These are phyloP conservation scores for Stentor roeselii DNA, from an alignment of 73 alveolate genomes.

Conservation along the genomic window DNA sequence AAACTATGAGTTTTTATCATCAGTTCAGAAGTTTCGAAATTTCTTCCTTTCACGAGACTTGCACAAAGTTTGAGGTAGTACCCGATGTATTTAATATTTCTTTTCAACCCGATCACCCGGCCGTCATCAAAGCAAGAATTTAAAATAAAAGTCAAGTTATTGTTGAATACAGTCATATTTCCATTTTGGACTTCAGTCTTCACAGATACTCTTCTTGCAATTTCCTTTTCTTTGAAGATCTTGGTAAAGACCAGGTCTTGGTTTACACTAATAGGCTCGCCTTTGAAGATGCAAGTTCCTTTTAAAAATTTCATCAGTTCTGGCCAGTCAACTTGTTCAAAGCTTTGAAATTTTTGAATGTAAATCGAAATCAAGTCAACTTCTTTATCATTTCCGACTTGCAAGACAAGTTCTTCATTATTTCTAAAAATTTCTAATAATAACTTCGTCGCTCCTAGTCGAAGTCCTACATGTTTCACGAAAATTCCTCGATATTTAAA, in stretches of 20 bases:
- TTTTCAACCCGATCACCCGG: not conserved
- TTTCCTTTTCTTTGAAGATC: not conserved
- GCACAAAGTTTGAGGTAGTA: not conserved
- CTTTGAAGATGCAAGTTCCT: not conserved
- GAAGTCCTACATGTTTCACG: not conserved
- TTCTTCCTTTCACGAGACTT: not conserved
- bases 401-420: slow-evolving; percentile 15
- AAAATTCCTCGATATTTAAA: not conserved
- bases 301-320: slow-evolving; percentile 11
- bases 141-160: not conserved
- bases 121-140: slow-evolving; percentile 10
- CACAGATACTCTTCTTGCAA: not conserved
- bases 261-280: not conserved
- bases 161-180: not conserved
- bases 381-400: not conserved
- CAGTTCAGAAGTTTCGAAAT: not conserved
- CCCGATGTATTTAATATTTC: not conserved
- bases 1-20: not conserved
- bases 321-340: not conserved
- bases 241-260: not conserved
- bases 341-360: not conserved
- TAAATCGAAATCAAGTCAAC: not conserved
- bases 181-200: not conserved
- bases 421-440: not conserved
- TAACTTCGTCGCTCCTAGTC: slow-evolving; percentile 21